These are phyloP conservation scores for Aspergillus sp. DNA, from an alignment of 2,329 filamentous ascomycete genomes.

Conservation along the genomic window DNA sequence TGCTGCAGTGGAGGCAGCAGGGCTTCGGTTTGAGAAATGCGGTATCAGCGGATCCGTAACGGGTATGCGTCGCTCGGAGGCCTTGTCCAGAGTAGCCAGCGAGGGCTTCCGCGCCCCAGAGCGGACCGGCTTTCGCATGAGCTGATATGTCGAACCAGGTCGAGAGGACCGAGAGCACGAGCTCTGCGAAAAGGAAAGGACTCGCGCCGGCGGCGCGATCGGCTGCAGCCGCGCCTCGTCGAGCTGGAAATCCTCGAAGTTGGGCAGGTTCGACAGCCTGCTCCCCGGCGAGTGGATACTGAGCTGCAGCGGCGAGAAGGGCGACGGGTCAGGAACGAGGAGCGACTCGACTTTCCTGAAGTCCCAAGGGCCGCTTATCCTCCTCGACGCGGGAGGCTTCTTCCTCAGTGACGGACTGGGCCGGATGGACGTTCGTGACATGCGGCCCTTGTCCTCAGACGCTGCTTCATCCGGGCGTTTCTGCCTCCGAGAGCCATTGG, in stretches of 20 bases:
- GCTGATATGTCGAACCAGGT: slow-evolving; percentile 18
- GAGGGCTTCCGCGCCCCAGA: slow-evolving; percentile 22
- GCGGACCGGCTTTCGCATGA: slow-evolving; percentile 30
- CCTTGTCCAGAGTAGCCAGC: slow-evolving; percentile 14
- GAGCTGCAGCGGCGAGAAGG: slow-evolving; percentile 37
- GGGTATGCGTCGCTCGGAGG: slow-evolving; percentile 10
- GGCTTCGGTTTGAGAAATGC: slow-evolving; percentile 19
- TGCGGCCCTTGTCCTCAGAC: slow-evolving; percentile 30
- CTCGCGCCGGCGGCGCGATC: slow-evolving; percentile 23
- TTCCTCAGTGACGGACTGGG: slow-evolving; percentile 32
- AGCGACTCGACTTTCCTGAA: slow-evolving; percentile 30
- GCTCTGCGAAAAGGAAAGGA: slow-evolving; percentile 15
- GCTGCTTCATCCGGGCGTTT: no score
- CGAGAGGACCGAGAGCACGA: slow-evolving; percentile 10
- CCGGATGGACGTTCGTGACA: slow-evolving; percentile 31
- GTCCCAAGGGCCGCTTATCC: slow-evolving; percentile 35
- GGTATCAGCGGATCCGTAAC: slow-evolving; percentile 18
- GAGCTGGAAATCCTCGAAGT: slow-evolving; percentile 32
- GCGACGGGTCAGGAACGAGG: slow-evolving; percentile 6
- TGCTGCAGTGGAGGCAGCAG: slow-evolving; percentile 8
- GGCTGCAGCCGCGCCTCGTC: slow-evolving; percentile 17
- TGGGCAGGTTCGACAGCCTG: slow-evolving; percentile 36
- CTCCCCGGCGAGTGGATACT: slow-evolving; percentile 39
- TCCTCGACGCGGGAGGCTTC: slow-evolving; percentile 21
- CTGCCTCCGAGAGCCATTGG: slow-evolving; percentile 32